Percentiles rank a stretch among this genome's conserved stretches.
Evolutionary conservation across 257 asterid genomes (phyloP).

Genomic region (Fraxinus pennsylvanica): DNA sequence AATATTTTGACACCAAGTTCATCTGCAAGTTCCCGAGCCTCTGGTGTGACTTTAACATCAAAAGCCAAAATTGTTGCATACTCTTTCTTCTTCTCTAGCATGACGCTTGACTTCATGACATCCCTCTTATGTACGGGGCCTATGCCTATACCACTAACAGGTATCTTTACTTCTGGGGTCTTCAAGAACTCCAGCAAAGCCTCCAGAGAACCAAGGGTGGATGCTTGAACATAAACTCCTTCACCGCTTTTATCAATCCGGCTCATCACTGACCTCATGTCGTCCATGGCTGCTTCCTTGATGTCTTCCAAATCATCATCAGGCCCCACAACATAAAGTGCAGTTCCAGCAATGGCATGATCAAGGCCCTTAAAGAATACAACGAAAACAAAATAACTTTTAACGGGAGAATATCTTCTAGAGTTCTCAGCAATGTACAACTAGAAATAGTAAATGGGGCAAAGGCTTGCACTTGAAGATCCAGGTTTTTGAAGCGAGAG

Average conservation of each 20-base stretch:
- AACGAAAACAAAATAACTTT: slow-evolving; percentile 7
- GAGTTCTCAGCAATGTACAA: slow-evolving; percentile 15
- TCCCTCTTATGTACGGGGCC: slow-evolving; percentile 96
- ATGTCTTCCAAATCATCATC: slow-evolving; percentile 75
- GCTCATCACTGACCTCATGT: slow-evolving; percentile 90
- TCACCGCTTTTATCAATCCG: slow-evolving; percentile 91
- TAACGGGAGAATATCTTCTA: background rate
- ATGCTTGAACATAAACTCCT: slow-evolving; percentile 96
- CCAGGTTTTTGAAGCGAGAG: background rate
- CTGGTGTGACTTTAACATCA: slow-evolving; percentile 88
- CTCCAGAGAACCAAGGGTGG: slow-evolving; percentile 96
- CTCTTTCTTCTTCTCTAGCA: slow-evolving; percentile 98
- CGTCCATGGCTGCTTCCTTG: slow-evolving; percentile 88
- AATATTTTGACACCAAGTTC: slow-evolving; percentile 85
- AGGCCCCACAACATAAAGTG: slow-evolving; percentile 87
- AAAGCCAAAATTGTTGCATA: slow-evolving; percentile 90
- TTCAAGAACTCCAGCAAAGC: slow-evolving; percentile 93
- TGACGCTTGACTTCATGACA: slow-evolving; percentile 94
- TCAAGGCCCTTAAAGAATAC: slow-evolving; percentile 77
- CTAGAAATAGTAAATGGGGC: background rate
- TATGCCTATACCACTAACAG: slow-evolving; percentile 95
- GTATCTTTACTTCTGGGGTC: slow-evolving; percentile 85
- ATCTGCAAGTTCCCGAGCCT: slow-evolving; percentile 90
- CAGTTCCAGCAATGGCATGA: slow-evolving; percentile 97
- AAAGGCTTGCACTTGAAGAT: background rate